These are phyloP conservation scores for Colletotrichum salicis DNA, from an alignment of 2,329 filamentous ascomycete species.

Conservation along the genomic window DNA sequence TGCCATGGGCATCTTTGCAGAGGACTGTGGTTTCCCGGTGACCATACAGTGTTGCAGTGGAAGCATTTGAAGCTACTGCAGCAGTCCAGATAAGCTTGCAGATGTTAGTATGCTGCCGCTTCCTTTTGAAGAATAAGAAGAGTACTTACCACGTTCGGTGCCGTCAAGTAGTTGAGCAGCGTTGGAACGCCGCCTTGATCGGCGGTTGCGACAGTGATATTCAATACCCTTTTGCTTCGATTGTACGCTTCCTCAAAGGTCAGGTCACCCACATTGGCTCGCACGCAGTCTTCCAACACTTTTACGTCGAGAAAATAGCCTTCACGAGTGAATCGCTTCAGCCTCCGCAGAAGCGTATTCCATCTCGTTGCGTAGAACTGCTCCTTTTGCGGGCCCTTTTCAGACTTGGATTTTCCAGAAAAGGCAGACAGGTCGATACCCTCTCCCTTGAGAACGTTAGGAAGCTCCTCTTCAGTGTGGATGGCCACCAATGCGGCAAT, in stretches of 20 bases:
- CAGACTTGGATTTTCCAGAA: conserved; percentile 44
- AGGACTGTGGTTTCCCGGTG: conserved; percentile 73
- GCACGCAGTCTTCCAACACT: conserved; percentile 85
- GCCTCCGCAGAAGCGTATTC: conserved; percentile 73
- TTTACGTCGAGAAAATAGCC: conserved; percentile 87
- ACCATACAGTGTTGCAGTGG: conserved; percentile 72
- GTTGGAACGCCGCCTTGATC: conserved; percentile 81
- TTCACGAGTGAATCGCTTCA: conserved; percentile 75
- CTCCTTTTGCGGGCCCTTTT: conserved; percentile 45
- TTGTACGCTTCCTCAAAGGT: conserved; percentile 95
- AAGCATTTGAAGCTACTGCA: conserved; percentile 79
- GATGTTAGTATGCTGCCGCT: conserved; percentile 22
- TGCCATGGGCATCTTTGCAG: conserved; percentile 80
- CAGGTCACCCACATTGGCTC: conserved; percentile 85
- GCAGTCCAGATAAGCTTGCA: conserved; percentile 80
- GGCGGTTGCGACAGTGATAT: conserved; percentile 87
- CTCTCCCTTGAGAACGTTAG: conserved; percentile 79
- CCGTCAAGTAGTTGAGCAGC: conserved; percentile 90
- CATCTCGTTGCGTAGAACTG: conserved; percentile 55
- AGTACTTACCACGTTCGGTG: conserved; percentile 84
- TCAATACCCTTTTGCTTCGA: conserved; percentile 85
- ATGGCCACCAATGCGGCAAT: conserved; percentile 90
- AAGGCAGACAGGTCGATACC: conserved; percentile 88
- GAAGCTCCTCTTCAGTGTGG: conserved; percentile 86
- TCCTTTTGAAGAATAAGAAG: neutral